A percentile compares a stretch with the other conserved stretches of the same genome.
Conservation (phyloP, 2,329 filamentous ascomycete species). For the Ophiocordyceps camponoti-saundersi region DNA sequence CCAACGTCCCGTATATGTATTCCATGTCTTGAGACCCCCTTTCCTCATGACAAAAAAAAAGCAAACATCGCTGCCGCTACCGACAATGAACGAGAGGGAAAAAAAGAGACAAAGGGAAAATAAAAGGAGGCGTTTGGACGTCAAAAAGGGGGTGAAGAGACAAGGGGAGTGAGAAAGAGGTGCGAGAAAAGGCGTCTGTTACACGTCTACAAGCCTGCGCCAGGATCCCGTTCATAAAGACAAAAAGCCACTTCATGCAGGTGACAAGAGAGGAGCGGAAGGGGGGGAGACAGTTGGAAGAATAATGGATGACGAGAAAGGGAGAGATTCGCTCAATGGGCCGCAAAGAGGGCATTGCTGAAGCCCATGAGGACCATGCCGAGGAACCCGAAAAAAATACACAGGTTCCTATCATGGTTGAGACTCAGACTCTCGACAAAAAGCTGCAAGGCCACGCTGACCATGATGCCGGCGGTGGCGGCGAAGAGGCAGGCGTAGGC, state of each 20-base stretch:
- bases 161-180: background rate
- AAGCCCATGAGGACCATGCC: conserved; percentile 80
- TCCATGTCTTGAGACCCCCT: too few relatives aligned
- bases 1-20: too few relatives aligned
- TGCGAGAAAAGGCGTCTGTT: too few relatives aligned
- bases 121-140: too few relatives aligned
- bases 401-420: conserved; percentile 62
- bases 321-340: conserved; percentile 14
- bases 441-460: conserved; percentile 75
- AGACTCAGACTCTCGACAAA: conserved; percentile 74
- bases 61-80: too few relatives aligned
- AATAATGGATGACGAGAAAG: background rate
- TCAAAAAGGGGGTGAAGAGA: too few relatives aligned
- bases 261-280: background rate
- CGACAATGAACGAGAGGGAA: too few relatives aligned
- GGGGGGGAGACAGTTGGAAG: background rate
- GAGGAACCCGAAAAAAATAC: conserved; percentile 64
- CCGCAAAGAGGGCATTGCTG: conserved; percentile 67
- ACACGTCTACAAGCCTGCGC: too few relatives aligned
- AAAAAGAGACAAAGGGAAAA: background rate
- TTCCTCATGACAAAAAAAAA: too few relatives aligned
- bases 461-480: conserved; percentile 84
- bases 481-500: conserved; percentile 74
- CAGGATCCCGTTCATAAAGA: too few relatives aligned
- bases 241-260: too few relatives aligned